Percentiles rank a stretch among this genome's conserved stretches.
These are phyloP conservation scores for Chlorella vulgaris DNA, from an alignment of 139 green algal species.

Conservation along the genomic window DNA sequence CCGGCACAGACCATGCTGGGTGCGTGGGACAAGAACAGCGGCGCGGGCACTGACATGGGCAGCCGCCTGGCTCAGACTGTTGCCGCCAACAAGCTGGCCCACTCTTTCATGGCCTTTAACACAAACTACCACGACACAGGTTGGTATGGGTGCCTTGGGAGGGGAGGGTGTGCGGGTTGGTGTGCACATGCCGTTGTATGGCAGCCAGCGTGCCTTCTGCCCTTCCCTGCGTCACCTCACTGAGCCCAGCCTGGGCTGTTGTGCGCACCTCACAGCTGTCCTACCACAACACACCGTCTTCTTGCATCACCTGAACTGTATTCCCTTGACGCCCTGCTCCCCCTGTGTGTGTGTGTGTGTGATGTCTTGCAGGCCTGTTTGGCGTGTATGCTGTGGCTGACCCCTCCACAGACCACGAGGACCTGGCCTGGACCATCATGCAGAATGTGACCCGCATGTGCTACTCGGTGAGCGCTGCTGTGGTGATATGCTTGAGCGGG, in stretches of 20 bases:
- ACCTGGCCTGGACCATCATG: constrained; percentile 76
- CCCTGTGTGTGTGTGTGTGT: too few species aligned
- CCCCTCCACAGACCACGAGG: constrained; percentile 49
- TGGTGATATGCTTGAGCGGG: too few species aligned
- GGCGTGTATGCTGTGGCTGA: constrained; percentile 90
- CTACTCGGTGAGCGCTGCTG: constrained; percentile 74
- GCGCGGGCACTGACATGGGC: constrained; percentile 39
- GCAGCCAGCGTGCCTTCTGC: neutral
- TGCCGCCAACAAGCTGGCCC: constrained; percentile 82
- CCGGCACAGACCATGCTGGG: constrained; percentile 69
- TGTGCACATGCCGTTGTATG: neutral
- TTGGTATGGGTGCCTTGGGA: neutral
- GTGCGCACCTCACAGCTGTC: too few species aligned
- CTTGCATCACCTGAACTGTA: too few species aligned
- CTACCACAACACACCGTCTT: too few species aligned
- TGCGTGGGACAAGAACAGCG: constrained; percentile 74
- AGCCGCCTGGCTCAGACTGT: constrained; percentile 81
- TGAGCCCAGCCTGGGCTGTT: too few species aligned
- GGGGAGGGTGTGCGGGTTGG: neutral
- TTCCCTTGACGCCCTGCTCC: too few species aligned
- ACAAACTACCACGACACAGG: constrained; percentile 96
- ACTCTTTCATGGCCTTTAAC: constrained; percentile 96
- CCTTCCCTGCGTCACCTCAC: too few species aligned
- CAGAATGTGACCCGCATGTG: constrained; percentile 79
- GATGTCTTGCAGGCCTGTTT: constrained; percentile 83